phyloP scores from a whole-genome alignment of 169 alveolate genomes.

The Blepharisma undulans region DNA sequence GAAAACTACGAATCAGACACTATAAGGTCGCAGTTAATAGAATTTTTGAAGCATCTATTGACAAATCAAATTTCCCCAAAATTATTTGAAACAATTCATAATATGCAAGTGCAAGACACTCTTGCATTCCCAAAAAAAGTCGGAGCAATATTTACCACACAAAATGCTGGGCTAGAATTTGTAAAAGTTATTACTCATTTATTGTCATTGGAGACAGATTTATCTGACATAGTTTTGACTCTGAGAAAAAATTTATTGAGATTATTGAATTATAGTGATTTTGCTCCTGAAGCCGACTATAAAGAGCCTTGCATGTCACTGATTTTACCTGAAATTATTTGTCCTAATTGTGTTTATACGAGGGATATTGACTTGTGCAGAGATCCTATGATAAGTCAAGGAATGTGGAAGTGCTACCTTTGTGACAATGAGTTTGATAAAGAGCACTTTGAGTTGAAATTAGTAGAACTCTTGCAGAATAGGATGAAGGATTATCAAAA shows the following conservation, averaged over 20 bases:
- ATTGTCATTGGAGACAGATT: constrained; percentile 68
- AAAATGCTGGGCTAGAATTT: constrained; percentile 72
- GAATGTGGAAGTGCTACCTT: constrained; percentile 71
- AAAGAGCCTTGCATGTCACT: constrained; percentile 77
- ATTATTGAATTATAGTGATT: constrained; percentile 71
- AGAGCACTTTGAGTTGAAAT: constrained; percentile 66
- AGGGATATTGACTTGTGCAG: constrained; percentile 81
- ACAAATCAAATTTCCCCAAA: constrained; percentile 51
- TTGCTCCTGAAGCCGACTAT: constrained; percentile 67
- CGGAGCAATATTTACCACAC: constrained; percentile 61
- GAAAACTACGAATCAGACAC: constrained; percentile 48
- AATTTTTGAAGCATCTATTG: constrained; percentile 38
- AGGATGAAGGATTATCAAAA: constrained; percentile 66
- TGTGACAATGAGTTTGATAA: constrained; percentile 55
- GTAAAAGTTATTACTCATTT: constrained; percentile 73
- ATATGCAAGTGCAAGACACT: constrained; percentile 36
- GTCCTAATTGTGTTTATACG: constrained; percentile 68
- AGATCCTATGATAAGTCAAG: constrained; percentile 52
- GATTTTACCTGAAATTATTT: constrained; percentile 78
- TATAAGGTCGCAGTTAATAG: constrained; percentile 26
- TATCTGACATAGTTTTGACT: constrained; percentile 51
- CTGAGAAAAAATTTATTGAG: constrained; percentile 72
- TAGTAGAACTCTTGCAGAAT: constrained; percentile 68
- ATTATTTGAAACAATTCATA: not conserved
- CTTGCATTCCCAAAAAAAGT: constrained; percentile 74